Evolutionary conservation across 208 protist species (phyloP).

Genomic region (Trypanosoma rangeli): DNA sequence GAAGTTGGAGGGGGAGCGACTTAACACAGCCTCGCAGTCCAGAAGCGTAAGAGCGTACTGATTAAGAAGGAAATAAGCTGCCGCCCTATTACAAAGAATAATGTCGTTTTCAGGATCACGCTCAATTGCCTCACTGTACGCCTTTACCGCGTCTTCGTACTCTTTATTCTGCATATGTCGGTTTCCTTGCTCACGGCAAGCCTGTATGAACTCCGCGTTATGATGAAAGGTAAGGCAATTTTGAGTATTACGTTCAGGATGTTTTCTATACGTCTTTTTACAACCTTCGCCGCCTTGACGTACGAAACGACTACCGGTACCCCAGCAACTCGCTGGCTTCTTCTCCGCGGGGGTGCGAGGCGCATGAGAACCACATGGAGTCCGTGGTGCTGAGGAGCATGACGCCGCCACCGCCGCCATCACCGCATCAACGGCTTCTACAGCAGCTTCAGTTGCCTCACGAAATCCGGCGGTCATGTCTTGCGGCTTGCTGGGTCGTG

Average conservation of each 20-base stretch:
- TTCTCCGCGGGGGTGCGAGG: neutral
- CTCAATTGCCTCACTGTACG: constrained; percentile 73
- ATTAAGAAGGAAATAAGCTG: constrained; percentile 61
- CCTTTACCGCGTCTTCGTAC: constrained; percentile 49
- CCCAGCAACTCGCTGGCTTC: neutral
- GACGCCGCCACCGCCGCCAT: constrained; percentile 6
- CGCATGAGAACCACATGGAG: neutral
- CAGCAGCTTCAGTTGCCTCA: constrained; percentile 14
- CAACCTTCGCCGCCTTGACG: neutral
- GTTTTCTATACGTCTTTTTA: neutral
- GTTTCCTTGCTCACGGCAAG: constrained; percentile 66
- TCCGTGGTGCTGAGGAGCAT: neutral
- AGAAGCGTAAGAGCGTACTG: constrained; percentile 59
- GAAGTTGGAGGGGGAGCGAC: constrained; percentile 41
- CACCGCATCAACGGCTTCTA: constrained; percentile 14
- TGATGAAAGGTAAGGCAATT: neutral
- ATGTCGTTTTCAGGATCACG: constrained; percentile 44
- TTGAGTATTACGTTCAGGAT: neutral
- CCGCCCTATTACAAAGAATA: constrained; percentile 72
- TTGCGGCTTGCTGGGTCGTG: neutral
- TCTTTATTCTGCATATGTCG: constrained; percentile 41
- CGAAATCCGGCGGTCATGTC: neutral
- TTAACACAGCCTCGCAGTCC: constrained; percentile 65
- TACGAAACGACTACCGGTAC: neutral
- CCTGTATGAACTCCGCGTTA: neutral